Conservation (phyloP, 176 grass and related monocot species). For the Zoysia pacifica region DNA sequence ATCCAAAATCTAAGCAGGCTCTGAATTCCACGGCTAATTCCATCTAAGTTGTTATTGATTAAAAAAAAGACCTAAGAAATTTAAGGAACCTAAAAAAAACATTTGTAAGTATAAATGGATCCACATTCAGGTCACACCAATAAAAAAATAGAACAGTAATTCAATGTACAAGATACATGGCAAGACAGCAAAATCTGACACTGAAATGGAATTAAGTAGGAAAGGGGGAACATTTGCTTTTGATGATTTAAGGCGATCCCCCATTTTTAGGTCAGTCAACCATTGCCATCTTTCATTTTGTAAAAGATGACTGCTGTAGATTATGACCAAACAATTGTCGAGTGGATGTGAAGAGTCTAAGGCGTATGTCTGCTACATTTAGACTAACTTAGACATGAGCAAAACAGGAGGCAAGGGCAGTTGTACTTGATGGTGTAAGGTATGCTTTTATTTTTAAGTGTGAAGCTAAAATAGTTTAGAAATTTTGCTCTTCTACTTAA, state of each 20-base stretch:
- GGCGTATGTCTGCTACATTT: background rate
- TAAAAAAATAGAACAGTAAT: background rate
- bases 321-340: background rate
- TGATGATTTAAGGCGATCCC: background rate
- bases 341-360: background rate
- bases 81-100: background rate
- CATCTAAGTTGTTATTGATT: background rate
- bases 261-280: background rate
- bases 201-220: background rate
- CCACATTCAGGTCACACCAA: background rate
- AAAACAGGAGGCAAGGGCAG: no score
- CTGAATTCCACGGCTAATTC: background rate
- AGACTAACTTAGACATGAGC: background rate
- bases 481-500: no score
- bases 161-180: background rate
- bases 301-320: background rate
- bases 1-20: background rate
- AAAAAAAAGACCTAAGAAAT: background rate
- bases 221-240: background rate
- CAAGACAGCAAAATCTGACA: background rate
- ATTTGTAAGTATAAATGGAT: constrained; percentile 2
- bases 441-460: no score
- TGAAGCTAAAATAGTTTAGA: no score
- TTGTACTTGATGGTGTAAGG: background rate
- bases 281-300: background rate